Conservation (phyloP, 345 rosid genomes). For the Nasturtium officinale region DNA sequence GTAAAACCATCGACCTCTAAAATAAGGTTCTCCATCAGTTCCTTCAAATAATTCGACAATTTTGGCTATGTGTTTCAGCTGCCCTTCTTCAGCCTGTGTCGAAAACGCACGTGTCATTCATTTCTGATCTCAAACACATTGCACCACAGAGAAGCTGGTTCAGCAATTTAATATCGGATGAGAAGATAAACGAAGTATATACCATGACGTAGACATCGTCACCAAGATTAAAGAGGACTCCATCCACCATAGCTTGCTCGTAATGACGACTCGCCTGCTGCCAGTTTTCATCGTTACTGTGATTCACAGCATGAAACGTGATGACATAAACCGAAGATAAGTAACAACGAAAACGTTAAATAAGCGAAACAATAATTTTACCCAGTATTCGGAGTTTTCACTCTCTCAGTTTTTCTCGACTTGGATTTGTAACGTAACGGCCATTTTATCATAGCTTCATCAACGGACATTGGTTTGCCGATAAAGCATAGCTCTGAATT, state of each 20-base stretch:
- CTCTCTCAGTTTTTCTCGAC: not conserved
- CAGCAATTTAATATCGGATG: too few species aligned
- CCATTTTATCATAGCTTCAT: constrained; percentile 43
- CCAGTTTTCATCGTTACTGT: not conserved
- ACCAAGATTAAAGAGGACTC: not conserved
- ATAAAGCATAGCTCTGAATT: constrained; percentile 28
- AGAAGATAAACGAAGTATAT: too few species aligned
- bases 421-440: constrained; percentile 31
- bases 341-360: too few species aligned
- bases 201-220: not conserved
- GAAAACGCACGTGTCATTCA: not conserved
- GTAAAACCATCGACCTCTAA: constrained; percentile 48
- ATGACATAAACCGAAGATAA: not conserved
- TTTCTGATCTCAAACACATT: not conserved
- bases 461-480: constrained; percentile 34
- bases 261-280: not conserved
- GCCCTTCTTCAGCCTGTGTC: constrained; percentile 38
- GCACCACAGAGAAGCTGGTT: not conserved
- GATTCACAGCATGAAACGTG: not conserved
- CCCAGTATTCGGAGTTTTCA: constrained; percentile 1
- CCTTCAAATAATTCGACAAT: constrained; percentile 47
- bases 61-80: constrained; percentile 41
- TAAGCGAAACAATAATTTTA: not conserved
- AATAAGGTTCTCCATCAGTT: constrained; percentile 28
- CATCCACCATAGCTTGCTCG: not conserved